These are phyloP conservation scores for Suillus weaverae DNA, from an alignment of 768 basidiomycete species.

Conservation along the genomic window DNA sequence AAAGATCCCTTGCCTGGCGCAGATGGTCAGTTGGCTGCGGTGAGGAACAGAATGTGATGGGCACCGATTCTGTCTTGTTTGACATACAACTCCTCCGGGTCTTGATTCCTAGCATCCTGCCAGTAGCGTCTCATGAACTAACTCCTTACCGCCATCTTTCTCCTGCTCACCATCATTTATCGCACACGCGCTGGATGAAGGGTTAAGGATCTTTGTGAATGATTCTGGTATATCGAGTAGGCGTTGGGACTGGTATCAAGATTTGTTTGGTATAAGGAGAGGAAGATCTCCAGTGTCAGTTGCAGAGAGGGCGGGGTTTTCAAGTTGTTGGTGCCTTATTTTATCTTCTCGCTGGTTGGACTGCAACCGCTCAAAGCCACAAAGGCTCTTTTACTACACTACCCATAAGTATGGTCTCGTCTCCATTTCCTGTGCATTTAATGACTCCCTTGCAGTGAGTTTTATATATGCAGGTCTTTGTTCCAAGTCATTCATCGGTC, in stretches of 20 bases:
- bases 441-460: not conserved
- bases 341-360: constrained; percentile 7
- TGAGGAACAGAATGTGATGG: constrained; percentile 22
- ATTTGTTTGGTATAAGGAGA: not conserved
- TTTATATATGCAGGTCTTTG: not conserved
- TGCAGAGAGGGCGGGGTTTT: not conserved
- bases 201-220: not conserved
- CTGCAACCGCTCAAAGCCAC: constrained; percentile 6
- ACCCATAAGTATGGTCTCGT: not conserved
- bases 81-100: constrained; percentile 97
- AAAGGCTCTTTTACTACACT: constrained; percentile 7
- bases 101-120: constrained; percentile 70
- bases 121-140: constrained; percentile 20
- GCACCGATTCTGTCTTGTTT: constrained; percentile 96
- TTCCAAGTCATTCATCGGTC: not conserved
- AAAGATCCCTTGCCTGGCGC: constrained; percentile 92
- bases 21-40: constrained; percentile 19
- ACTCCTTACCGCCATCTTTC: not conserved
- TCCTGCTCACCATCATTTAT: constrained; percentile 12
- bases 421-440: not conserved
- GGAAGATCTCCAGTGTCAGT: not conserved
- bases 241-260: not conserved
- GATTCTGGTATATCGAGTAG: constrained; percentile 4
- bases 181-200: not conserved
- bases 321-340: constrained; percentile 5